Conservation (phyloP, 306 rosid species). For the Dicorynia guianensis region DNA sequence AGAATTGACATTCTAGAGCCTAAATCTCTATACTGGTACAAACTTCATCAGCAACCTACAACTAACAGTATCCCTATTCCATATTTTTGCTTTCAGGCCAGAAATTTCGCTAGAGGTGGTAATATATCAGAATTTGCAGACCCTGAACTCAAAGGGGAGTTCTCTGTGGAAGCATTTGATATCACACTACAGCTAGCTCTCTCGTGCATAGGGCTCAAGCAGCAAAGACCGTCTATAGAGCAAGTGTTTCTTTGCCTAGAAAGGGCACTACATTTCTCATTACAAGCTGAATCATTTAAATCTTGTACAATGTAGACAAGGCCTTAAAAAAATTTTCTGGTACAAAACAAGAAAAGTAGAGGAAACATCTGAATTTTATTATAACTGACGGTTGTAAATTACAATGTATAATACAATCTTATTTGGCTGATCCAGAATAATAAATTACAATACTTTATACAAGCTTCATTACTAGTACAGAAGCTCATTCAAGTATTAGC, state of each 20-base stretch:
- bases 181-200: constrained; percentile 60
- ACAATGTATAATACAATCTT: constrained; percentile 28
- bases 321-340: not conserved
- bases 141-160: constrained; percentile 59
- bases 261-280: constrained; percentile 54
- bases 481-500: constrained; percentile 61
- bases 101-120: constrained; percentile 43
- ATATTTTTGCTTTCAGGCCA: constrained; percentile 52
- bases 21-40: not conserved
- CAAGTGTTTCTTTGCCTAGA: constrained; percentile 53
- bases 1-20: constrained; percentile 19
- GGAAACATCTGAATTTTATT: constrained; percentile 13
- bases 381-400: not conserved
- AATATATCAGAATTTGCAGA: constrained; percentile 62
- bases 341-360: not conserved
- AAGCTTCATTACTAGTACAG: constrained; percentile 62
- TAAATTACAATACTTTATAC: constrained; percentile 43
- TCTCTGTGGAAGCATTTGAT: constrained; percentile 62
- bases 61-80: not conserved
- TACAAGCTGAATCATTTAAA: constrained; percentile 31
- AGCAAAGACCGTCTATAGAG: constrained; percentile 62
- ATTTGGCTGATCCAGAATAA: constrained; percentile 28
- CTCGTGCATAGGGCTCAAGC: constrained; percentile 49
- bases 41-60: not conserved
- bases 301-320: not conserved